Evolutionary conservation across 1,139 yeast species (phyloP).

Genomic region (Yamadazyma oceani): DNA sequence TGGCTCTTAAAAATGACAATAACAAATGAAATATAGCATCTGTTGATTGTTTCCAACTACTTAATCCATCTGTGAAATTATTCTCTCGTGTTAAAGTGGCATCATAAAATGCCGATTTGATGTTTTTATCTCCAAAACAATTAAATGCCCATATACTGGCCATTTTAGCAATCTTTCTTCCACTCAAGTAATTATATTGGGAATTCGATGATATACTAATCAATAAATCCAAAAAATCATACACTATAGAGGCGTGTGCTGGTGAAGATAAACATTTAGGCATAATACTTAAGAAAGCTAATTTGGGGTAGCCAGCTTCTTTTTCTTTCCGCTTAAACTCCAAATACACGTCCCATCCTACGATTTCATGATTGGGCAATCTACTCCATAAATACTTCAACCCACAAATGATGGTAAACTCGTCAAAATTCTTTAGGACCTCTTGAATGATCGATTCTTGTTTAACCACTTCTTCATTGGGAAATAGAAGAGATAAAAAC

Average conservation of each 20-base stretch:
- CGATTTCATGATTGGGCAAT: constrained; percentile 72
- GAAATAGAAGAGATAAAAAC: constrained; percentile 54
- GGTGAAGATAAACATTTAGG: constrained; percentile 82
- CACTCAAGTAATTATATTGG: constrained; percentile 73
- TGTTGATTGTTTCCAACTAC: constrained; percentile 77
- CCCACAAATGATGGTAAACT: constrained; percentile 67
- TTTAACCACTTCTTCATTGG: constrained; percentile 42
- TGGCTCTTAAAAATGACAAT: constrained; percentile 74
- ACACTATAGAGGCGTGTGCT: constrained; percentile 85
- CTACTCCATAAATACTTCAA: constrained; percentile 86
- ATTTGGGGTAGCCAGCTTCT: constrained; percentile 62
- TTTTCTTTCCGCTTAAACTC: constrained; percentile 67
- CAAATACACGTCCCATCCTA: constrained; percentile 84
- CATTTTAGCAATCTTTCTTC: constrained; percentile 76
- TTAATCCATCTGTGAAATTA: constrained; percentile 68
- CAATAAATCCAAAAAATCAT: constrained; percentile 79
- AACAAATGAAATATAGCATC: constrained; percentile 84
- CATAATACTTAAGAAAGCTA: constrained; percentile 76
- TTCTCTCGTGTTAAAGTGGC: constrained; percentile 38
- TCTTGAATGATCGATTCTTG: constrained; percentile 34
- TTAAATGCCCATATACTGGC: constrained; percentile 90
- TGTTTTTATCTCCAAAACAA: constrained; percentile 13
- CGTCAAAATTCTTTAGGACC: constrained; percentile 51
- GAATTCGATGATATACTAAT: constrained; percentile 84
- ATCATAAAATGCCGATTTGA: constrained; percentile 38